Evolutionary conservation across 1,284 basidiomycete species (phyloP).

Genomic region (Heterobasidion occidentale): DNA sequence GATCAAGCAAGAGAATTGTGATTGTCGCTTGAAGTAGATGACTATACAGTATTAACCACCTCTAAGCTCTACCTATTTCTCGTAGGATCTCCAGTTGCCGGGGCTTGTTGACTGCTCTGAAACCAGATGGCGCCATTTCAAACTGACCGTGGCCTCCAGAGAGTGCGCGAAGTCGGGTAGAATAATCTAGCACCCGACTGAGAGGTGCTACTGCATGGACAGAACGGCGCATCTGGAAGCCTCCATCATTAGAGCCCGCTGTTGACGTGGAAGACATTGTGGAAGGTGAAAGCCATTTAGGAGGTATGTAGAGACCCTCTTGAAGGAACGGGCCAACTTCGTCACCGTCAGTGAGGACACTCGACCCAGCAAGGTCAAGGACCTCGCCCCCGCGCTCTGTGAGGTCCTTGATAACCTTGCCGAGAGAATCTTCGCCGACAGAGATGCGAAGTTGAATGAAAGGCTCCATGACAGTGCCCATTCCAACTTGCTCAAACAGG

Average conservation of each 20-base stretch:
- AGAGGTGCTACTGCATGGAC: conserved; percentile 69
- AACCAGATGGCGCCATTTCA: conserved; percentile 73
- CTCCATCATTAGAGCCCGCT: conserved; percentile 18
- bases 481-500: conserved; percentile 47
- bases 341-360: conserved; percentile 27
- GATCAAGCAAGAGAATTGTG: conserved; percentile 60
- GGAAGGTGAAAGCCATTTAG: conserved; percentile 64
- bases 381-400: conserved; percentile 72
- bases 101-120: conserved; percentile 51
- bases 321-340: conserved; percentile 42
- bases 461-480: conserved; percentile 70
- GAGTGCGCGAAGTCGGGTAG: conserved; percentile 67
- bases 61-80: conserved; percentile 66
- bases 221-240: conserved; percentile 41
- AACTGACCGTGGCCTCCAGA: conserved; percentile 79
- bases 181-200: conserved; percentile 75
- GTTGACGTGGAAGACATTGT: conserved; percentile 27
- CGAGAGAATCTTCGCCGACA: conserved; percentile 57
- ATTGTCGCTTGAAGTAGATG: conserved; percentile 6
- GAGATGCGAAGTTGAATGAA: conserved; percentile 60
- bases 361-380: conserved; percentile 47
- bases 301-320: conserved; percentile 67
- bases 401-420: conserved; percentile 69
- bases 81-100: conserved; percentile 62
- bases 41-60: not conserved